Percentiles rank a stretch among this genome's conserved stretches.
phyloP scores from a whole-genome alignment of 176 grass and related monocot species.

The Paspalum vaginatum region DNA sequence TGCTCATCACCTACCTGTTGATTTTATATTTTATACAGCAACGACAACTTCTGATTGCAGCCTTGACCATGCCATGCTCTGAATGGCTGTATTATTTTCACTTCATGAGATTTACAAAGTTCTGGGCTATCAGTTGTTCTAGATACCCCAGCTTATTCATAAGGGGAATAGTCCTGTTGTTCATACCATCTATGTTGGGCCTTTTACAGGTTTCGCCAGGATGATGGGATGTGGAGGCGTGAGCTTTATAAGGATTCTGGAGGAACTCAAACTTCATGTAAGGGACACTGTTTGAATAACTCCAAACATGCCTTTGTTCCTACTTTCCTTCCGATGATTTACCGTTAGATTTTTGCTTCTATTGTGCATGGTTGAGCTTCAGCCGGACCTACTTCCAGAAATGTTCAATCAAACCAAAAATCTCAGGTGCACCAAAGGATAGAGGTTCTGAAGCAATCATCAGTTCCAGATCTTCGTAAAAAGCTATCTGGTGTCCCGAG shows the following conservation, averaged over 20 bases:
- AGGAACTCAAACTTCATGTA: slow-evolving; percentile 46
- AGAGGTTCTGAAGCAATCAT: slow-evolving; percentile 39
- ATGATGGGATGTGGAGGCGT: slow-evolving; percentile 64
- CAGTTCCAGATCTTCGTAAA: slow-evolving; percentile 55
- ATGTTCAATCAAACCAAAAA: slow-evolving; percentile 42
- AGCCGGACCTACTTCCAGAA: slow-evolving; percentile 53
- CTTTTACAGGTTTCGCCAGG: slow-evolving; percentile 50
- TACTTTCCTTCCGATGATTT: slow-evolving; percentile 12
- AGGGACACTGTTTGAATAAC: slow-evolving; percentile 13
- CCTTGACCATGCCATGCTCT: slow-evolving; percentile 21
- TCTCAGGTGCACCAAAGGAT: slow-evolving; percentile 34
- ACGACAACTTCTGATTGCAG: not conserved
- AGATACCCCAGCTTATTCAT: not conserved
- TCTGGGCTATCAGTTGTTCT: not conserved
- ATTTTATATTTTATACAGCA: not conserved
- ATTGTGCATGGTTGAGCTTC: slow-evolving; percentile 29
- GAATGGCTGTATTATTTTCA: not conserved
- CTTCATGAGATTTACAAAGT: not conserved
- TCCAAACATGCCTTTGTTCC: slow-evolving; percentile 20
- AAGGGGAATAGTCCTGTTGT: not conserved
- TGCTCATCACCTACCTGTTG: not conserved
- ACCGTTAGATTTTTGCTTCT: slow-evolving; percentile 31
- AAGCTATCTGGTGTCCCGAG: slow-evolving; percentile 51
- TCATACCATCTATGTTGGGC: not conserved
- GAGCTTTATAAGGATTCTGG: slow-evolving; percentile 56